These are phyloP conservation scores for Pugionium dolabratum DNA, from an alignment of 345 rosid genomes.

Conservation along the genomic window DNA sequence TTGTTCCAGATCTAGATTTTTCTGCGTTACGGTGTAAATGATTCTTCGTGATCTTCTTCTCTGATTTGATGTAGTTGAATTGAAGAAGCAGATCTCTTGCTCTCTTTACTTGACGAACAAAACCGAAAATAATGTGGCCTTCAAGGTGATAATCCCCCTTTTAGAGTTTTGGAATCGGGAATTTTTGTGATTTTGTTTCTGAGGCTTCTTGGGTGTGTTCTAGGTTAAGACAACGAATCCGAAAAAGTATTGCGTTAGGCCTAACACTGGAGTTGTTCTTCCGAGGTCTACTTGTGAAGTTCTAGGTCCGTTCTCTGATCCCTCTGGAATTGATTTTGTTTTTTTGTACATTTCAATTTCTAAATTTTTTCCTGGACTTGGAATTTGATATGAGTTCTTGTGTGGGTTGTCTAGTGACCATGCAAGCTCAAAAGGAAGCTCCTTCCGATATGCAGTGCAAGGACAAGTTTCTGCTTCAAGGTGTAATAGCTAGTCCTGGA, in stretches of 20 bases:
- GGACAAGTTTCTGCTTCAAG: slow-evolving; percentile 88
- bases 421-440: slow-evolving; percentile 91
- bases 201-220: background rate
- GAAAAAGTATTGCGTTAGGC: slow-evolving; percentile 59
- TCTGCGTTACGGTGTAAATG: background rate
- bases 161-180: background rate
- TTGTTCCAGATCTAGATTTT: slow-evolving; percentile 3
- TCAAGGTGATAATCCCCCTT: background rate
- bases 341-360: background rate
- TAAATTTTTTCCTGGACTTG: background rate
- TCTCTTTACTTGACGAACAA: slow-evolving; percentile 47
- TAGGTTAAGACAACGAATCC: slow-evolving; percentile 56
- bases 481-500: slow-evolving; percentile 59
- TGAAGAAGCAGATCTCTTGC: slow-evolving; percentile 68
- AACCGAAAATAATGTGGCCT: background rate
- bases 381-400: background rate
- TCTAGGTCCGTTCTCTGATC: slow-evolving; percentile 42
- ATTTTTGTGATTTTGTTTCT: background rate
- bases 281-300: slow-evolving; percentile 61
- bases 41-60: background rate
- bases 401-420: slow-evolving; percentile 54
- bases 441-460: slow-evolving; percentile 82
- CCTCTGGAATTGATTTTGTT: background rate
- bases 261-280: slow-evolving; percentile 61
- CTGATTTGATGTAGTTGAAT: slow-evolving; percentile 50